These are phyloP conservation scores for Cucumis hystrix DNA, from an alignment of 306 rosid genomes.

Conservation along the genomic window DNA sequence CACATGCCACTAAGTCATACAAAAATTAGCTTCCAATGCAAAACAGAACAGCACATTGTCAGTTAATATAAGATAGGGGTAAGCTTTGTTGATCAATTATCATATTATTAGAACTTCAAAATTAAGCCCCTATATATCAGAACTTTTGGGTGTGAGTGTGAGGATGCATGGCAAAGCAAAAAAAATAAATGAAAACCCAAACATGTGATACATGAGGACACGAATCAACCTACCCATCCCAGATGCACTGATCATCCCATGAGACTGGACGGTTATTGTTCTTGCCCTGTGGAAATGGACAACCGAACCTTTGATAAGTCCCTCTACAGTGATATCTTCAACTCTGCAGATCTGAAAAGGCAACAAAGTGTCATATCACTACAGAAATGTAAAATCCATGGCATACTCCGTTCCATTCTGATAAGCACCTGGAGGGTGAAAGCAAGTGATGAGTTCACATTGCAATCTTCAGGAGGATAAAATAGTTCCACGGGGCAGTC, in stretches of 20 bases:
- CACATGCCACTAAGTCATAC: not conserved
- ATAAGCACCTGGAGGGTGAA: conserved; percentile 83
- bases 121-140: not conserved
- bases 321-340: conserved; percentile 79
- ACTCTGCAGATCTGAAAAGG: conserved; percentile 82
- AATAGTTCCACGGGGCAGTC: conserved; percentile 71
- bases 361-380: conserved; percentile 16
- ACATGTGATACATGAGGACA: not conserved
- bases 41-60: not conserved
- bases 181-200: not conserved
- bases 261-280: conserved; percentile 55
- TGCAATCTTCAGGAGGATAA: conserved; percentile 97
- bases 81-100: not conserved
- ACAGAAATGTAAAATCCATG: conserved; percentile 2
- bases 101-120: not conserved
- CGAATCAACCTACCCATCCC: conserved; percentile 61
- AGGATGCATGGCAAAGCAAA: not conserved
- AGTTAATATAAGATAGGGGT: not conserved
- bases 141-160: not conserved
- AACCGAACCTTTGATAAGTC: conserved; percentile 88
- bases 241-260: conserved; percentile 76
- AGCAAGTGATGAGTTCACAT: conserved; percentile 83
- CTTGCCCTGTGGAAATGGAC: conserved; percentile 98
- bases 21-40: not conserved
- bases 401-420: conserved; percentile 10